These are phyloP conservation scores for Suillus lakei DNA, from an alignment of 768 basidiomycete species.

Conservation along the genomic window DNA sequence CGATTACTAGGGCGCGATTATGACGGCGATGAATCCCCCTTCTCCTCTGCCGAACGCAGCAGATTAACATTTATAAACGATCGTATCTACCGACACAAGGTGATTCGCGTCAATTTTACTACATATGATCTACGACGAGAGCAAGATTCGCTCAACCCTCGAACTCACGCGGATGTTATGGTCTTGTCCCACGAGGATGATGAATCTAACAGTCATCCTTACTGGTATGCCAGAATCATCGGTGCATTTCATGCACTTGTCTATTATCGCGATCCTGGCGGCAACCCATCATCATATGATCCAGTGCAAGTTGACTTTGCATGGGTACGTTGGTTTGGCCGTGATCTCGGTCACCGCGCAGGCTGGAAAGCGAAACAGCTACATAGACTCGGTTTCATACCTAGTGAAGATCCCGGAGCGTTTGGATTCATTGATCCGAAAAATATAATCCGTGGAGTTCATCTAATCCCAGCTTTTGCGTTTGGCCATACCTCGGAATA, in stretches of 20 bases:
- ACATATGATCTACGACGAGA: conserved; percentile 29
- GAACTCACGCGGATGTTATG: conserved; percentile 21
- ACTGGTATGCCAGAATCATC: conserved; percentile 36
- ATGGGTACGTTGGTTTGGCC: conserved; percentile 46
- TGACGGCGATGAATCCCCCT: conserved; percentile 32
- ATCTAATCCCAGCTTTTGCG: conserved; percentile 47
- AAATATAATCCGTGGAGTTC: conserved; percentile 41
- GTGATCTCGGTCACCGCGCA: conserved; percentile 24
- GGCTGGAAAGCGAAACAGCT: conserved; percentile 35
- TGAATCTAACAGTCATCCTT: conserved; percentile 32
- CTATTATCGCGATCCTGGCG: neutral
- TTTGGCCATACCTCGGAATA: conserved; percentile 24
- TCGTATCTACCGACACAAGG: conserved; percentile 29
- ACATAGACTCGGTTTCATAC: conserved; percentile 46
- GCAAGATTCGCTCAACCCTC: conserved; percentile 47
- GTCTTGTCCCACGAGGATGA: neutral
- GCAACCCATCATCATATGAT: conserved; percentile 20
- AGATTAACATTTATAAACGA: conserved; percentile 26
- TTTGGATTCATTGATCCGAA: conserved; percentile 54
- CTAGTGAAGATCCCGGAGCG: conserved; percentile 26
- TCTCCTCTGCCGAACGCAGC: conserved; percentile 22
- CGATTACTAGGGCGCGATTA: conserved; percentile 15
- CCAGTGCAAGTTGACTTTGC: conserved; percentile 40
- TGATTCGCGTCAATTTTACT: conserved; percentile 20
- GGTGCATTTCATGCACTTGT: neutral